Percentiles rank a stretch among this genome's conserved stretches.
Conservation (phyloP, 805 yeast genomes). For the Yamadazyma kitorensis region DNA sequence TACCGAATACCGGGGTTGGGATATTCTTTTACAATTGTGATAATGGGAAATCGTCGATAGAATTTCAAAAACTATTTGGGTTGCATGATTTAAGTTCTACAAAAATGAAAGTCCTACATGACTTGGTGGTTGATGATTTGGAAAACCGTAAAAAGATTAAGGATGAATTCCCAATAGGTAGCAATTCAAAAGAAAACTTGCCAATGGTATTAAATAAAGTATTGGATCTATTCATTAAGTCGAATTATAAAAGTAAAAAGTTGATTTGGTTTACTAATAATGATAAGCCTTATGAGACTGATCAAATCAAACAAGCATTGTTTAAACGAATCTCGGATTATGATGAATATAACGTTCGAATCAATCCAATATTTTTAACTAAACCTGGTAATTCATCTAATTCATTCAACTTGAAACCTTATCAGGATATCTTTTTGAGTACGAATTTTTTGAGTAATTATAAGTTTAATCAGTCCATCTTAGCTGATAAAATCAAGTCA, state of each 20-base stretch:
- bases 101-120: conserved; percentile 56
- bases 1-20: conserved; percentile 74
- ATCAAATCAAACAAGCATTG: conserved; percentile 45
- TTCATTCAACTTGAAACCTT: conserved; percentile 41
- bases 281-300: conserved; percentile 55
- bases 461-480: conserved; percentile 13
- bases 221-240: conserved; percentile 52
- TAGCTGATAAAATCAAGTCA: conserved; percentile 41
- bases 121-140: conserved; percentile 44
- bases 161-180: conserved; percentile 11
- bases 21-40: conserved; percentile 57
- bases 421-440: conserved; percentile 55
- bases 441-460: conserved; percentile 41
- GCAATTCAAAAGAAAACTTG: conserved; percentile 13
- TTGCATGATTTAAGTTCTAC: conserved; percentile 53
- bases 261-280: conserved; percentile 73
- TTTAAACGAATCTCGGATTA: conserved; percentile 60
- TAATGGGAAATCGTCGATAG: conserved; percentile 31
- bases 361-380: conserved; percentile 64
- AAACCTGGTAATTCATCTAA: conserved; percentile 17
- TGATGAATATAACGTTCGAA: conserved; percentile 48
- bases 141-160: conserved; percentile 7
- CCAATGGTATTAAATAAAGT: conserved; percentile 47
- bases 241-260: conserved; percentile 52
- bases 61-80: conserved; percentile 50